A percentile compares a stretch with the other conserved stretches of the same genome.
Conservation (phyloP, 169 alveolate species). For the Plasmodium fragile region DNA sequence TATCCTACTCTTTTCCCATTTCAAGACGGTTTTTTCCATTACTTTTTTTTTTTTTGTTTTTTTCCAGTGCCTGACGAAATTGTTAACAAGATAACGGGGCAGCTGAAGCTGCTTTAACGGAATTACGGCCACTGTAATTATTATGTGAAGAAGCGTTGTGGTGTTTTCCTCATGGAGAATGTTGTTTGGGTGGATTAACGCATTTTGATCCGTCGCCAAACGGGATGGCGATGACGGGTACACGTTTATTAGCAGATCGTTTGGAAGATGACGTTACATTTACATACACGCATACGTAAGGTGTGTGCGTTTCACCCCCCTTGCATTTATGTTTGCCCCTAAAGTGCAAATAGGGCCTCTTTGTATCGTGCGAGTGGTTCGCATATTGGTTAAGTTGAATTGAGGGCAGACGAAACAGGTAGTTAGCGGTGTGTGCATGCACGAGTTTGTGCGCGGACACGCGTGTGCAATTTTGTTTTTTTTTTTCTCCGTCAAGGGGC, state of each 20-base stretch:
- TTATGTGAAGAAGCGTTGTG: background rate
- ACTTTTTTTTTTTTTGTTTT: slow-evolving; percentile 34
- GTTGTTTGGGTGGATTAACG: background rate
- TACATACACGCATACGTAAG: background rate
- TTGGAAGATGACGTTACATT: background rate
- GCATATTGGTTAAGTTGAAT: background rate
- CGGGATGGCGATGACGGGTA: background rate
- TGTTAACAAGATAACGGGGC: slow-evolving; percentile 85
- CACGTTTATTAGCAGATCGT: background rate
- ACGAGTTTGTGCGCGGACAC: background rate
- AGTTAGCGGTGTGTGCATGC: background rate
- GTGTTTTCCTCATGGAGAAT: too few relatives aligned
- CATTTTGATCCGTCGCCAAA: background rate
- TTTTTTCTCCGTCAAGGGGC: background rate
- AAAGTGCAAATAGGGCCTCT: background rate
- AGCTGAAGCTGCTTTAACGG: slow-evolving; percentile 80
- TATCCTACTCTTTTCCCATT: background rate
- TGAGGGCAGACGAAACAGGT: background rate
- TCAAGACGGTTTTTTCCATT: background rate
- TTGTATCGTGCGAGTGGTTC: background rate
- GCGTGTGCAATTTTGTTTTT: slow-evolving; percentile 13
- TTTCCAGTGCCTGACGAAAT: slow-evolving; percentile 82
- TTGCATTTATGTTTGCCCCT: background rate
- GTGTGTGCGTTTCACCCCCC: background rate
- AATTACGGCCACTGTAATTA: background rate